Conservation (phyloP, 2,329 filamentous ascomycete genomes). For the Fusarium foetens region DNA sequence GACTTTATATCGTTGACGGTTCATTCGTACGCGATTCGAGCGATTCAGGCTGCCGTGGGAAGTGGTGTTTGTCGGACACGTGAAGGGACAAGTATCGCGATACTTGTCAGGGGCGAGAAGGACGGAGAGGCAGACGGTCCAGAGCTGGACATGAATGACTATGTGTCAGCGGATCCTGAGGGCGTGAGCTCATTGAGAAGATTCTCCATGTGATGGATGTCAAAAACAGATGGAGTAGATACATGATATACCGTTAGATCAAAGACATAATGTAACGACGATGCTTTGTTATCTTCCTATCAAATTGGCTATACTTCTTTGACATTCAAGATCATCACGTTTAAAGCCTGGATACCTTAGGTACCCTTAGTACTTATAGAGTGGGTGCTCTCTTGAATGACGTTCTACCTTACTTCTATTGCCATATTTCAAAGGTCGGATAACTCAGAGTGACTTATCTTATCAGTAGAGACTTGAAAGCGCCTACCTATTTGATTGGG, state of each 20-base stretch:
- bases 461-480: no score
- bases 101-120: constrained; percentile 61
- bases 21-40: constrained; percentile 59
- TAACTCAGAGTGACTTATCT: no score
- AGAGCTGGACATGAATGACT: neutral
- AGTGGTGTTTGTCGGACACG: constrained; percentile 57
- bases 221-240: neutral
- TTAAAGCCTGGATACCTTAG: no score
- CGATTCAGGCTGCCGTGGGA: constrained; percentile 55
- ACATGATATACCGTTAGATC: neutral
- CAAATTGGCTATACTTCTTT: neutral
- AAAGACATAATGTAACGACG: neutral
- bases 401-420: no score
- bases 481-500: no score
- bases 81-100: constrained; percentile 64
- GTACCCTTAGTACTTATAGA: neutral
- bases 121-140: neutral
- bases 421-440: no score
- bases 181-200: constrained; percentile 15
- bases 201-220: constrained; percentile 15
- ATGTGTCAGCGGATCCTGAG: neutral
- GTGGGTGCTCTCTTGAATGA: neutral
- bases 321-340: neutral
- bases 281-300: neutral
- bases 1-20: constrained; percentile 61